Evolutionary conservation across 169 alveolate genomes (phyloP), one percentile per base, ranked within the genome.

Genomic region (Eimeria praecox): DNA sequence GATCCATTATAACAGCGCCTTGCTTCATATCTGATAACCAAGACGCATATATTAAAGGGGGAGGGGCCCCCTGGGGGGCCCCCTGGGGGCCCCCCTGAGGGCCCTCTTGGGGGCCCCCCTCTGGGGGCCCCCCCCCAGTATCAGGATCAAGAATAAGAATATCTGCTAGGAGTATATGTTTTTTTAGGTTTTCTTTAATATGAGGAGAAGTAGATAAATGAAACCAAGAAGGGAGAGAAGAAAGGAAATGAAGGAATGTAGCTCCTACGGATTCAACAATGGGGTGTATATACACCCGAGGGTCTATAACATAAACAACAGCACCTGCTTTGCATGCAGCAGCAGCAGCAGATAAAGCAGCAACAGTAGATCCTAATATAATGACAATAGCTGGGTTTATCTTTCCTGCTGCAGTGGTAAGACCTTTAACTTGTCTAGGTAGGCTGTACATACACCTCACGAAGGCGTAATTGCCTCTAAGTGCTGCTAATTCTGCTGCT

Each of bases 291-390:
- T 52, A 78, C 35, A 46, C 38, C 44, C 59, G 24, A 56, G 89
- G 89, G 27, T 78, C 89, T 20, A 33, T 56, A 22, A 46, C 64
- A 78, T 30, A 78, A 40, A 78, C 89, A 22, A 22, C 49, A 22
- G 89, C 89, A 9, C 89, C 89, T 8, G 64, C 22, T 24, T 38
- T 52, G 99, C 99, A 71, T 98, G 59, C 59, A 52, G 59, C 14
- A 9, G 59, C 59, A 9, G 59, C 59, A 9, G 59, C 59, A 52
- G 6, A 98, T 87, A 99, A 97, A 18, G 99, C 99, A 33, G 99
- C 99, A 24, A 98, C 99, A 30, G 99, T 99, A 38, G 98, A 99
- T 90, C 99, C 99, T 69, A 99, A 97, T 35, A 99, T 98, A 78
- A 99, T 92, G 77, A 98, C 99, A 77, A 97, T 97, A 44, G 99